A percentile compares a stretch with the other conserved stretches of the same genome.
These are phyloP conservation scores for Amanita phalloides DNA, from an alignment of 768 basidiomycete genomes.

Conservation along the genomic window DNA sequence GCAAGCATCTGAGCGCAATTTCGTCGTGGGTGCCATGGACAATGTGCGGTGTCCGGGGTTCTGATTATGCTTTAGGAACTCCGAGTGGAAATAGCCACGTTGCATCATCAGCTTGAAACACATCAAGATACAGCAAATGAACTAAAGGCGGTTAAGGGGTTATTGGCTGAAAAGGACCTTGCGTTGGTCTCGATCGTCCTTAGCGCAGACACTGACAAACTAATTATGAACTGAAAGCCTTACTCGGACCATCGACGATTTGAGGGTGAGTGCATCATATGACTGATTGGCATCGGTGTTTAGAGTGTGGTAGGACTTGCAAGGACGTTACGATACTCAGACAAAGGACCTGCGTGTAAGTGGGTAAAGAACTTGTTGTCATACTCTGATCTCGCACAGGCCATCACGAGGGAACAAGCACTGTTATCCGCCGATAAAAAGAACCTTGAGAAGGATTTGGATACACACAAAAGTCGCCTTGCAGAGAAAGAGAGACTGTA, in stretches of 20 bases:
- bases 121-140: background rate
- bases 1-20: conserved; percentile 7
- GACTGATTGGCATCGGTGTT: background rate
- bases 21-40: background rate
- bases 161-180: background rate
- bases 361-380: background rate
- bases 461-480: background rate
- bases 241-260: background rate
- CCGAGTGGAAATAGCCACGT: background rate
- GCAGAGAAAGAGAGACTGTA: conserved; percentile 1
- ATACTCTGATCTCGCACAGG: background rate
- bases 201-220: background rate
- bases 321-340: background rate
- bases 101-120: background rate
- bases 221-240: background rate
- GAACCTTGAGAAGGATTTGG: background rate
- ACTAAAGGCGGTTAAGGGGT: background rate
- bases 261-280: background rate
- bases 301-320: background rate
- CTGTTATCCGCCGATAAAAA: background rate
- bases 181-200: background rate
- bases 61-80: background rate
- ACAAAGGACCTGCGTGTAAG: background rate
- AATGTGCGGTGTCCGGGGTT: background rate
- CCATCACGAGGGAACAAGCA: background rate